Conservation (phyloP, 106 monocot genomes). For the Hemerocallis citrina region DNA sequence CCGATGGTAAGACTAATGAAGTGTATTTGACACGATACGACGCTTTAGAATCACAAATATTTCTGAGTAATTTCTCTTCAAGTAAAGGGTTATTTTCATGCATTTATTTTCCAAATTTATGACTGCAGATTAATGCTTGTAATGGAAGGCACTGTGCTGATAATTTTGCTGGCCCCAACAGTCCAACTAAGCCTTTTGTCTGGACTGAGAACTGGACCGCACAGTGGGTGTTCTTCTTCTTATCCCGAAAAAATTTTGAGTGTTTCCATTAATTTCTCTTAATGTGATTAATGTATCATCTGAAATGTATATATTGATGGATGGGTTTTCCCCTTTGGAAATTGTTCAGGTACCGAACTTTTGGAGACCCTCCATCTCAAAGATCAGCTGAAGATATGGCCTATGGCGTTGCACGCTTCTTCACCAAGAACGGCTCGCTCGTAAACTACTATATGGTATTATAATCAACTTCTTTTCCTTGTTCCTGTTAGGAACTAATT, state of each 20-base stretch:
- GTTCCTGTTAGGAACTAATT: too few species aligned
- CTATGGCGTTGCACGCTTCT: slow-evolving; percentile 78
- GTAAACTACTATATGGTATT: slow-evolving; percentile 94
- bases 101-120: background rate
- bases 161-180: slow-evolving; percentile 41
- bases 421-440: slow-evolving; percentile 81
- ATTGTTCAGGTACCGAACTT: slow-evolving; percentile 58
- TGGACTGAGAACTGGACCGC: slow-evolving; percentile 99
- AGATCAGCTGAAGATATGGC: slow-evolving; percentile 94
- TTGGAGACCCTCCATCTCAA: slow-evolving; percentile 91
- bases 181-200: slow-evolving; percentile 48
- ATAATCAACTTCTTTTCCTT: too few species aligned
- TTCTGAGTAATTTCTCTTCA: too few species aligned
- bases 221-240: slow-evolving; percentile 46
- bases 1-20: slow-evolving; percentile 76
- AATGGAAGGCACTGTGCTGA: slow-evolving; percentile 99
- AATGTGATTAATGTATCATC: too few species aligned
- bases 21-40: too few species aligned
- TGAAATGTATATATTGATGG: background rate
- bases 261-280: too few species aligned
- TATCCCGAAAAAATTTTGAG: background rate
- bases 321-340: background rate
- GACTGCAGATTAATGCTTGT: slow-evolving; percentile 79
- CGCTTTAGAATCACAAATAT: too few species aligned
- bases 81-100: background rate